Evolutionary conservation across 331 rosid species (phyloP).

Genomic region (Acacia pycnantha): DNA sequence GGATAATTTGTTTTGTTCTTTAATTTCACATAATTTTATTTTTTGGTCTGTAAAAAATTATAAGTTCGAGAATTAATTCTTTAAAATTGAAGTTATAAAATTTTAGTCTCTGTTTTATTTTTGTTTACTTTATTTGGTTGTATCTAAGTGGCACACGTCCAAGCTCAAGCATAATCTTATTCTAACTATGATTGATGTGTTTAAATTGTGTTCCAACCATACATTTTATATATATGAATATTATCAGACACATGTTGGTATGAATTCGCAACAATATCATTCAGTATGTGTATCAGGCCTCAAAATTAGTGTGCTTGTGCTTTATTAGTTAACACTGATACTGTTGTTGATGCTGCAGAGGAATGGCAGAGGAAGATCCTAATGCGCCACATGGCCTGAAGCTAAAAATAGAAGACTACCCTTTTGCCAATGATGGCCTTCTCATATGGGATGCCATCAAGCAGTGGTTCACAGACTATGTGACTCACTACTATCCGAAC

Average conservation of each 20-base stretch:
- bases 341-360: conserved; percentile 30
- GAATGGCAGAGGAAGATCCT: conserved; percentile 57
- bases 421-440: conserved; percentile 69
- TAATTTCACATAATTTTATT: neutral
- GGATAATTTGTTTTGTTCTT: neutral
- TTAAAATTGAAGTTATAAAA: neutral
- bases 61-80: neutral
- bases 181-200: neutral
- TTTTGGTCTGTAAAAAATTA: neutral
- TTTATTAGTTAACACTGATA: neutral
- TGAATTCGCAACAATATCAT: neutral
- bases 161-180: too few relatives aligned
- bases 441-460: conserved; percentile 58
- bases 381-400: conserved; percentile 57
- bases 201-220: neutral
- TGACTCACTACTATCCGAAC: conserved; percentile 51
- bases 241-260: neutral
- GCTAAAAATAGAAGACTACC: conserved; percentile 60
- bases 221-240: neutral
- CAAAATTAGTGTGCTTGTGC: neutral
- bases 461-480: conserved; percentile 59
- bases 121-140: too few relatives aligned
- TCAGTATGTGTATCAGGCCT: neutral
- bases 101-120: neutral
- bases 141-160: too few relatives aligned